phyloP scores from a whole-genome alignment of 306 rosid genomes.

The Cucumis melo region DNA sequence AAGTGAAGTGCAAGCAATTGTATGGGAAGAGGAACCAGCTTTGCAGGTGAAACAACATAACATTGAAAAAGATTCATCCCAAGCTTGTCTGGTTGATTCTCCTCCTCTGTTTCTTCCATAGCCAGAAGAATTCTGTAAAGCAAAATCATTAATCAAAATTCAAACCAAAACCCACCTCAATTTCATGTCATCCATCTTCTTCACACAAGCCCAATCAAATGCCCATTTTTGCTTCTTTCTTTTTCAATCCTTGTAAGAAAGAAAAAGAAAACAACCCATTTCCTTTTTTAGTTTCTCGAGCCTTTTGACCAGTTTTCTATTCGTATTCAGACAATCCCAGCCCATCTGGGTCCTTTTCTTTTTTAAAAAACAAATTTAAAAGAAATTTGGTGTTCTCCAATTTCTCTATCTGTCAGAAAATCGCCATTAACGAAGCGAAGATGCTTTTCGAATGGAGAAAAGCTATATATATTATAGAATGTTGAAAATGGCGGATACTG shows the following conservation, averaged over 20 bases:
- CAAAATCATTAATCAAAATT: background rate
- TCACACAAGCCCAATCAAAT: background rate
- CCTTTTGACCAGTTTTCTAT: conserved; percentile 5
- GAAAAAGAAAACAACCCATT: background rate
- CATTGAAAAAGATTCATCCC: background rate
- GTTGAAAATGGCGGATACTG: background rate
- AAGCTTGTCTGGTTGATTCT: background rate
- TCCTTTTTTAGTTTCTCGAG: background rate
- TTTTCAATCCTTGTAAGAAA: background rate
- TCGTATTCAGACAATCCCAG: background rate
- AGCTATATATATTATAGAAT: background rate
- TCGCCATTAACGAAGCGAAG: background rate
- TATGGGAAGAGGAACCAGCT: background rate
- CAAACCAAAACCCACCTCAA: background rate
- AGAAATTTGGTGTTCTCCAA: background rate
- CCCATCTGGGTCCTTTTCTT: background rate
- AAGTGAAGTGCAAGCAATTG: background rate
- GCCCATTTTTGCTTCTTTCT: background rate
- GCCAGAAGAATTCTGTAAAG: background rate
- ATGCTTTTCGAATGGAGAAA: background rate
- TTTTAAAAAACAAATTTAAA: background rate
- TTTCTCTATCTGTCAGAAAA: background rate
- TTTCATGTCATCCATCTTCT: background rate
- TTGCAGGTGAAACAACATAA: conserved; percentile 6
- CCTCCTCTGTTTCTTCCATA: background rate